Evolutionary conservation across 139 green algal genomes (phyloP).

Genomic region (Eudorina sp.): DNA sequence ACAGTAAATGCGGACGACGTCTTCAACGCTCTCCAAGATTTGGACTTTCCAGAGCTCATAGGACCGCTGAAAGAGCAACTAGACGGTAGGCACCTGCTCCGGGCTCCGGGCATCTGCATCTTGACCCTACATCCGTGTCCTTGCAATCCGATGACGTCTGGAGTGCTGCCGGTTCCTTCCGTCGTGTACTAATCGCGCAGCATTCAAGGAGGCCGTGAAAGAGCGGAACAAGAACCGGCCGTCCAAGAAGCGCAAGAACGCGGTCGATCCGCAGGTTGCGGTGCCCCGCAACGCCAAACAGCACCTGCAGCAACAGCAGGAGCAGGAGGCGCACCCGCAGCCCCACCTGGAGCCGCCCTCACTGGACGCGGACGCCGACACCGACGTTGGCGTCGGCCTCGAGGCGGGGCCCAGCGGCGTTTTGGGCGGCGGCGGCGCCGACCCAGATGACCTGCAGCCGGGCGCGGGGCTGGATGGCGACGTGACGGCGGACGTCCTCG

Average conservation of each 20-base stretch:
- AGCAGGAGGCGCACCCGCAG: neutral
- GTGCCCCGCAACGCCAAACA: neutral
- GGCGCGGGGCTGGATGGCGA: neutral
- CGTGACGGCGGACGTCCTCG: neutral
- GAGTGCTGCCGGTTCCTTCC: too few species aligned
- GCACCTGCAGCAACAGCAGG: neutral
- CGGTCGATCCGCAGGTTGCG: neutral
- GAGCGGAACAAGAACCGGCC: slow-evolving; percentile 44
- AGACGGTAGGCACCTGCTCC: slow-evolving; percentile 82
- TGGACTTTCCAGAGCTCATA: slow-evolving; percentile 88
- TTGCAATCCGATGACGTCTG: too few species aligned
- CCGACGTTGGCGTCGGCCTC: neutral
- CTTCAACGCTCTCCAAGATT: slow-evolving; percentile 80
- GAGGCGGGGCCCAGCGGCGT: slow-evolving; percentile 8
- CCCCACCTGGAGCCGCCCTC: neutral
- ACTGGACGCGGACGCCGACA: neutral
- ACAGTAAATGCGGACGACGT: slow-evolving; percentile 81
- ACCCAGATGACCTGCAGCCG: neutral
- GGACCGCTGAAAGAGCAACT: slow-evolving; percentile 73
- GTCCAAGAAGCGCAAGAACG: slow-evolving; percentile 37
- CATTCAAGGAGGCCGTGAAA: slow-evolving; percentile 31
- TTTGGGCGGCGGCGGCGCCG: neutral
- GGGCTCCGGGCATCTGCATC: too few species aligned
- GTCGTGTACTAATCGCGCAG: too few species aligned
- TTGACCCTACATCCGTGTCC: too few species aligned